Evolutionary conservation across 768 basidiomycete species (phyloP).

Genomic region (Boletus reticulatus): DNA sequence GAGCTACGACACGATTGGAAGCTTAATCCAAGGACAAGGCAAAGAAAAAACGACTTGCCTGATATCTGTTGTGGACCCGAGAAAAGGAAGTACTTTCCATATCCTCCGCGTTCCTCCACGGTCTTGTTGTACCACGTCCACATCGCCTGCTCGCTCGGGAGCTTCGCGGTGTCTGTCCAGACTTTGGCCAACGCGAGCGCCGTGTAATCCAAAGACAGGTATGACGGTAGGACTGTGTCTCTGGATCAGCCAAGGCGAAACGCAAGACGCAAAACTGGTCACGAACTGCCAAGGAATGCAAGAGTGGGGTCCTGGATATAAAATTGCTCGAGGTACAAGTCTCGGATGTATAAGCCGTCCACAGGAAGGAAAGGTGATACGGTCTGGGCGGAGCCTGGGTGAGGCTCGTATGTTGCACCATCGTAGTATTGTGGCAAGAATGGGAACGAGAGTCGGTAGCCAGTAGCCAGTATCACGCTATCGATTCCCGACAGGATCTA

Average conservation of each 20-base stretch:
- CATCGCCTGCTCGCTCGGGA: constrained; percentile 3
- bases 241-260: background rate
- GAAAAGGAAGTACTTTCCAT: constrained; percentile 2
- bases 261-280: background rate
- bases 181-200: constrained; percentile 13
- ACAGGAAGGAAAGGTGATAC: constrained; percentile 10
- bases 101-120: constrained; percentile 12
- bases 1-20: background rate
- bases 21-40: background rate
- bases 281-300: constrained; percentile 10
- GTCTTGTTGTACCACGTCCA: background rate
- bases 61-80: background rate
- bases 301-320: constrained; percentile 14
- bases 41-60: background rate
- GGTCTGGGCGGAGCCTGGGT: background rate
- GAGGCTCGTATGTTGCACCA: background rate
- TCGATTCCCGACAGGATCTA: constrained; percentile 2
- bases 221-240: background rate
- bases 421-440: constrained; percentile 20
- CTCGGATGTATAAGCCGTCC: constrained; percentile 6
- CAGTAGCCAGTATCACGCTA: constrained; percentile 12
- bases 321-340: constrained; percentile 15
- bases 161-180: constrained; percentile 13
- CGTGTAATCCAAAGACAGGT: background rate
- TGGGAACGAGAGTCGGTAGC: constrained; percentile 12